Base-by-base conservation (phyloP, 2,329 filamentous ascomycete genomes). In the Helminthosporium solani region DNA sequence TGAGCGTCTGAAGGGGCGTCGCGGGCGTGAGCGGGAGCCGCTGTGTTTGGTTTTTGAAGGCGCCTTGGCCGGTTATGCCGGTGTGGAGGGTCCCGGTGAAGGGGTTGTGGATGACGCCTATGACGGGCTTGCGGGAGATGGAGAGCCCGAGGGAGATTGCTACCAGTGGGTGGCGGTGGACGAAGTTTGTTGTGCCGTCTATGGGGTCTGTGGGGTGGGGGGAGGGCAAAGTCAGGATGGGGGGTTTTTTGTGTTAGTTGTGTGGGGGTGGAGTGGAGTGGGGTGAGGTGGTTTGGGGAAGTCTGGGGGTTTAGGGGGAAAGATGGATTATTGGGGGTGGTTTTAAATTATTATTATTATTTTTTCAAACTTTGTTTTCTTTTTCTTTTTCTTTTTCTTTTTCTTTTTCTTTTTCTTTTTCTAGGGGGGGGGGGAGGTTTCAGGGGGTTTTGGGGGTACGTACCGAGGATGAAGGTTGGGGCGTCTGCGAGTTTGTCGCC, bases 81-180 rank as follows among this genome's bases (percentile, higher is more conserved):
- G 81, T 84, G 74, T 84, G 92, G 33, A 91, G 73, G 7, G 79
- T 76, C 58, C 84, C 79, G 39, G 82, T 82, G 71, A 86, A 90
- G 0, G 88, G 88, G 71, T 91, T 91, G 74, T 89, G 91, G 51
- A 92, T 83, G 47, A 92, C 83, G 50, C 88, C 88, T 35, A 91
- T 77, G 42, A 76, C 75, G 18, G 88, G 86, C 45, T 66, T 61
- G 52, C 79, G 79, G 60, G 79, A 71, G 50, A 90, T 70, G 34
- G 85, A 79, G 46, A 92, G 78, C 36, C 87, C 88, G 27, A 92
- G 82, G 9, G 86, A 89, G 71, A 91, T 85, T 72, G 84, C 88
- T 51, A 88, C 86, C 59, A 83, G 79, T 53, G 82, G 86, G 70
- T 88, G 86, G 16, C 79, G 80, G 71, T 91, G 88, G 37, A 91